These are phyloP conservation scores for Claviceps pazoutovae DNA, from an alignment of 2,329 filamentous ascomycete genomes.

Conservation along the genomic window DNA sequence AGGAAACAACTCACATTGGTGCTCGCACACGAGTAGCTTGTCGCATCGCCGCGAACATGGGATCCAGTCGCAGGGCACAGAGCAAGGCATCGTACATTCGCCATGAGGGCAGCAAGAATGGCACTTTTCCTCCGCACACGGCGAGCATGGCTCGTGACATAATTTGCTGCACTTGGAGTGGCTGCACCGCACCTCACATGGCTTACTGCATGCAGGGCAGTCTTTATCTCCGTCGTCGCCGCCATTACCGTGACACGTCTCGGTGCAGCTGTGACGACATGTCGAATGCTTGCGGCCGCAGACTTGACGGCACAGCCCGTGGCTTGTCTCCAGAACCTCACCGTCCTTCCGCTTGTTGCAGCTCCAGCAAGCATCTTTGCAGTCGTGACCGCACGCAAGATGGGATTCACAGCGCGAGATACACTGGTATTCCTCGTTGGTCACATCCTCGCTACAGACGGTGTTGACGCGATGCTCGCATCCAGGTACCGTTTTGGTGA, in stretches of 20 bases:
- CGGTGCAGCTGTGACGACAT: slow-evolving; percentile 41
- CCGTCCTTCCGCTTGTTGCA: slow-evolving; percentile 30
- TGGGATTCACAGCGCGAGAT: slow-evolving; percentile 26
- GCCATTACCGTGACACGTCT: slow-evolving; percentile 35
- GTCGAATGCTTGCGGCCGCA: slow-evolving; percentile 37
- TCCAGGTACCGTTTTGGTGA: slow-evolving; percentile 33
- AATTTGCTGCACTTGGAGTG: slow-evolving; percentile 41
- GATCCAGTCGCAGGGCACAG: slow-evolving; percentile 51
- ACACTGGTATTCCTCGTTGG: slow-evolving; percentile 30
- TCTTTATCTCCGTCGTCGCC: not conserved
- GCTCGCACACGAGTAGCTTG: slow-evolving; percentile 39
- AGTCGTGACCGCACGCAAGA: slow-evolving; percentile 45
- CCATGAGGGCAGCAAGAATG: slow-evolving; percentile 40
- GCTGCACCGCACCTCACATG: slow-evolving; percentile 41
- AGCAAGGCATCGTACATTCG: slow-evolving; percentile 42
- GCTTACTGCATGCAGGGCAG: slow-evolving; percentile 32
- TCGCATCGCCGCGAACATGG: slow-evolving; percentile 50
- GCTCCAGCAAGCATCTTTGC: slow-evolving; percentile 30
- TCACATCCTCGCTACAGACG: slow-evolving; percentile 35
- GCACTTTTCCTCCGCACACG: slow-evolving; percentile 43
- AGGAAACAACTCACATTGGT: slow-evolving; percentile 32
- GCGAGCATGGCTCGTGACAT: slow-evolving; percentile 47
- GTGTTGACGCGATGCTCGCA: slow-evolving; percentile 41
- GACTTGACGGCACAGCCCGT: slow-evolving; percentile 31
- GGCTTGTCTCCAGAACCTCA: slow-evolving; percentile 19